These are phyloP conservation scores for Acanthamoeba lenticulata DNA, from an alignment of 208 protist genomes.

Conservation along the genomic window DNA sequence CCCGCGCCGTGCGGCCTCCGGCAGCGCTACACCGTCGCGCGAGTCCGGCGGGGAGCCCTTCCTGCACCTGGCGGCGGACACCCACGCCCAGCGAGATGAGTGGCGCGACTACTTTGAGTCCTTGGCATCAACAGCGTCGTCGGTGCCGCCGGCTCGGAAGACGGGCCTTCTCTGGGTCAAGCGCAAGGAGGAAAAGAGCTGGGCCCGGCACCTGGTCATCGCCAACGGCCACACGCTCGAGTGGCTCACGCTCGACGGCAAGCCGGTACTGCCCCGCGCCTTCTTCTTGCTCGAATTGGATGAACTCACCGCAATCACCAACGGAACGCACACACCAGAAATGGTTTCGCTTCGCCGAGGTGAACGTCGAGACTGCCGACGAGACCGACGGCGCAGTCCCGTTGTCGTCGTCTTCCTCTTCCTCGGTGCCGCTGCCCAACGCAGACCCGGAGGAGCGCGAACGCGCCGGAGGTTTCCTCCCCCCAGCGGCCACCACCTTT, in stretches of 20 bases:
- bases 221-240: not conserved
- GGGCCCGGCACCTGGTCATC: not conserved
- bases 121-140: not conserved
- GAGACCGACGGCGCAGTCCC: too few species aligned
- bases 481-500: too few species aligned
- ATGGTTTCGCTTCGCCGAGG: too few species aligned
- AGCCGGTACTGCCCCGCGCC: not conserved
- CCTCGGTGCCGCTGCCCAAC: too few species aligned
- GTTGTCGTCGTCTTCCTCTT: too few species aligned
- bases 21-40: not conserved
- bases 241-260: not conserved
- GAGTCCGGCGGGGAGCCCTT: not conserved
- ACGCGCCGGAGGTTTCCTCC: too few species aligned
- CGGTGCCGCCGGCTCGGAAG: not conserved
- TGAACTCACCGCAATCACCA: too few species aligned
- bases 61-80: conserved; percentile 12
- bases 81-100: not conserved
- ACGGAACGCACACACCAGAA: too few species aligned
- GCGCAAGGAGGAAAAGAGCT: not conserved
- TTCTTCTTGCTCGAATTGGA: not conserved
- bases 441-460: too few species aligned
- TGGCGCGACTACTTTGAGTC: conserved; percentile 19
- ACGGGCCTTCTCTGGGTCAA: not conserved
- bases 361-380: too few species aligned
- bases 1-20: not conserved